phyloP scores from a whole-genome alignment of 495 filamentous ascomycete genomes.

The Tuber microsphaerosporum region DNA sequence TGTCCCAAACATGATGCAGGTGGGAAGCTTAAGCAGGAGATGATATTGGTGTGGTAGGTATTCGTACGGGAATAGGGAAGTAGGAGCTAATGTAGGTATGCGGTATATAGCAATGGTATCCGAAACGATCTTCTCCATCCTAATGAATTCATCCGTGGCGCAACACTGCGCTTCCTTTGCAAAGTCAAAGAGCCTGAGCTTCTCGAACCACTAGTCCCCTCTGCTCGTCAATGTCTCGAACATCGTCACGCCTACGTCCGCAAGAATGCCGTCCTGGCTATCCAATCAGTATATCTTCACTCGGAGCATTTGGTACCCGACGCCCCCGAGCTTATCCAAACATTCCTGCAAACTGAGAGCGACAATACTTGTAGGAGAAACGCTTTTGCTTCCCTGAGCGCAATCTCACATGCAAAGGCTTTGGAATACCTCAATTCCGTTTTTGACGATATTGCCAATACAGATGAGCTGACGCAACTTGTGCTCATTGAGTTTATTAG shows the following conservation, averaged over 20 bases:
- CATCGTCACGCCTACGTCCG: slow-evolving; percentile 95
- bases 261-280: slow-evolving; percentile 93
- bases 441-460: slow-evolving; percentile 89
- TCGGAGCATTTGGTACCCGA: slow-evolving; percentile 90
- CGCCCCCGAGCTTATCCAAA: slow-evolving; percentile 82
- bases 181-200: slow-evolving; percentile 95
- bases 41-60: slow-evolving; percentile 95
- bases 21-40: slow-evolving; percentile 97
- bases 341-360: slow-evolving; percentile 83
- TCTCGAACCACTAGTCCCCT: slow-evolving; percentile 88
- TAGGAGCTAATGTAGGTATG: slow-evolving; percentile 3
- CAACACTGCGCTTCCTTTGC: slow-evolving; percentile 91
- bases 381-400: slow-evolving; percentile 83
- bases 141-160: slow-evolving; percentile 96
- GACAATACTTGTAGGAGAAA: slow-evolving; percentile 97
- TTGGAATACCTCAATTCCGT: slow-evolving; percentile 81
- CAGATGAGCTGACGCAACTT: slow-evolving; percentile 87
- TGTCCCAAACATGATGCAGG: slow-evolving; percentile 86
- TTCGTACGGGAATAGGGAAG: not conserved
- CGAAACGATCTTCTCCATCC: slow-evolving; percentile 93
- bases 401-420: slow-evolving; percentile 88
- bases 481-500: slow-evolving; percentile 94
- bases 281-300: slow-evolving; percentile 87
- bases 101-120: slow-evolving; percentile 74
- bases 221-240: slow-evolving; percentile 82